phyloP scores from a whole-genome alignment of 768 basidiomycete genomes.

The Tulasnella calospora region DNA sequence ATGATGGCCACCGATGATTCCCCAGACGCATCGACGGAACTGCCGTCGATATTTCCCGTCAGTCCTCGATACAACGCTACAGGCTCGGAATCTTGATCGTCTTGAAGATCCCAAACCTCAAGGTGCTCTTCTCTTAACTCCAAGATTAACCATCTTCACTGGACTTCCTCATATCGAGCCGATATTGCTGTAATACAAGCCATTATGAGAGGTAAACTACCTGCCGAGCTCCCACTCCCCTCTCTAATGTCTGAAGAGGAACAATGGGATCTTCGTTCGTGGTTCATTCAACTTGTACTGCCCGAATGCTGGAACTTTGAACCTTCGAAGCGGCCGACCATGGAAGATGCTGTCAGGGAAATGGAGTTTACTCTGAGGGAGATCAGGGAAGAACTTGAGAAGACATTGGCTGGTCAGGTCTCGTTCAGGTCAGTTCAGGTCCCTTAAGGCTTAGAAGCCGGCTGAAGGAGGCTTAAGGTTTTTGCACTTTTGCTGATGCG shows the following conservation, averaged over 20 bases:
- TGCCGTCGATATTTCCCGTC: not conserved
- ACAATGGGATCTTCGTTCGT: not conserved
- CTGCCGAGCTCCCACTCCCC: not conserved
- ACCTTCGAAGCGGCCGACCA: not conserved
- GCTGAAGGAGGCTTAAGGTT: too few relatives aligned
- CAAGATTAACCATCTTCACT: not conserved
- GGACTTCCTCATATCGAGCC: not conserved
- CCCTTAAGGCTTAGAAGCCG: too few relatives aligned
- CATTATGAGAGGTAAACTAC: not conserved
- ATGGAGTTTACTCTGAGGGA: not conserved
- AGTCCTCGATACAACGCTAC: not conserved
- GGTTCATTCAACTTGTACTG: not conserved
- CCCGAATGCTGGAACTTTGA: conserved; percentile 9
- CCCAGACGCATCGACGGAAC: not conserved
- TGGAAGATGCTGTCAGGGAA: not conserved
- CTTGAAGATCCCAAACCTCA: not conserved
- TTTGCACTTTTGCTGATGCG: too few relatives aligned
- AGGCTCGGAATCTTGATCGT: not conserved
- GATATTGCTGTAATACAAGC: conserved; percentile 4
- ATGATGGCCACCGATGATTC: not conserved
- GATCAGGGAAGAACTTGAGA: not conserved
- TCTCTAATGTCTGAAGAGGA: not conserved
- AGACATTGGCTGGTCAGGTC: not conserved
- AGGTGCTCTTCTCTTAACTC: not conserved
- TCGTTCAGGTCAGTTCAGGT: too few relatives aligned